phyloP scores from a whole-genome alignment of 306 rosid species.

The Lathyrus oleraceus region DNA sequence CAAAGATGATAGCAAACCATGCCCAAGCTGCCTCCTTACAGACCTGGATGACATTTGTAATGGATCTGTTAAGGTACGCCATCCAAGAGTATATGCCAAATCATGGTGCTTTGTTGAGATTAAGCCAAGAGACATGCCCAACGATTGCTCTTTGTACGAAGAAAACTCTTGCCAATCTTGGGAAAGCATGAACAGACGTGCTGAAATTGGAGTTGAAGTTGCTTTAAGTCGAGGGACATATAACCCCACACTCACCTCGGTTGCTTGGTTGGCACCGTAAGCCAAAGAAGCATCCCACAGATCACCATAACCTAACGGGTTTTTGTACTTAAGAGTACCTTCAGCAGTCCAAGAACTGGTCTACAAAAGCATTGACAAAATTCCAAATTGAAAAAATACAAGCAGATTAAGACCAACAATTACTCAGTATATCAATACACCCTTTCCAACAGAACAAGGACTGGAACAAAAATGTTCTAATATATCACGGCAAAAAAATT shows the following conservation, averaged over 20 bases:
- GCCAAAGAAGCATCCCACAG: constrained; percentile 94
- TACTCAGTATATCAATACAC: constrained; percentile 18
- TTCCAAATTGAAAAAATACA: constrained; percentile 24
- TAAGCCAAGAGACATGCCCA: constrained; percentile 82
- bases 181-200: constrained; percentile 72
- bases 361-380: constrained; percentile 54
- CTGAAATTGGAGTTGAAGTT: constrained; percentile 61
- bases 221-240: constrained; percentile 71
- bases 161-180: constrained; percentile 95
- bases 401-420: constrained; percentile 10
- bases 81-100: constrained; percentile 81
- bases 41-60: constrained; percentile 86
- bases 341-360: constrained; percentile 85
- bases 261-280: constrained; percentile 80
- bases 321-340: constrained; percentile 80
- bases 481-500: constrained; percentile 20
- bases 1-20: constrained; percentile 79
- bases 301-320: constrained; percentile 90
- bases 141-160: constrained; percentile 78
- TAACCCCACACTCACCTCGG: constrained; percentile 84
- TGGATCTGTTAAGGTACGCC: constrained; percentile 92
- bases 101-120: constrained; percentile 80
- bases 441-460: constrained; percentile 4
- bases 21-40: constrained; percentile 97
- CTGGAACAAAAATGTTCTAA: constrained; percentile 25